Evolutionary conservation across 202 grass and related monocot species (phyloP), one percentile per base, ranked within the genome.

Genomic region (Dendrocalamus latiflorus): DNA sequence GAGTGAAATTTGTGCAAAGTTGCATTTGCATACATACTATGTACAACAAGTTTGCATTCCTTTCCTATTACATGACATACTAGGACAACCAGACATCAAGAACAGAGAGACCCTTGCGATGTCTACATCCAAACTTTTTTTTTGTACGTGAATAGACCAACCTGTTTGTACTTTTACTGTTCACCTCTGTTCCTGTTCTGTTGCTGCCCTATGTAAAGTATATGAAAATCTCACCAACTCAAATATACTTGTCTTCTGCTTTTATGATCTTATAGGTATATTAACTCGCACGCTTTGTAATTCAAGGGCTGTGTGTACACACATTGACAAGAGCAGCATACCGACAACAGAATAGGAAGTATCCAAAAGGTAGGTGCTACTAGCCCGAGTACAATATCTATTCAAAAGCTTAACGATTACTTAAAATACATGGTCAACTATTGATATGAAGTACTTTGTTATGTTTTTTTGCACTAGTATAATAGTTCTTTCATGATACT

Each of bases 321-420:
- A 30, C 37, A 76, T 15, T 54, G 77, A 77, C 58, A 81, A 77
- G 71, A 33, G 76, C 55, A 55, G 72, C 82, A 50, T 68, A 89
- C 82, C 64, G 56, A 85, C 82, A 77, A 65, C 82, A 57, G 45
- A 85, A 41, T 49, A 81, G 83, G 41, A 55, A 58, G 12, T 24
- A 47, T 20, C 37, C 14, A 28, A 70, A 71, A 70, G 8, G 59
- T 68, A 38, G 38, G 42, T 38, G 33, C 54, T 45, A 80, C 62
- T 54, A 24, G n/a, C n/a, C n/a, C n/a, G n/a, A n/a, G n/a, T n/a
- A n/a, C n/a, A n/a, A n/a, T n/a, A 75, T 64, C 18, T 48, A 76
- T 81, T 84, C 76, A 71, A 85, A 76, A 63, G 34, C 64, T 70
- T 63, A 21, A 65, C 49, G 26, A 76, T 81, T 45, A 81, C 55